Evolutionary conservation across 2,329 filamentous ascomycete species (phyloP).

Genomic region (Paraphaeosphaeria sporulosa): DNA sequence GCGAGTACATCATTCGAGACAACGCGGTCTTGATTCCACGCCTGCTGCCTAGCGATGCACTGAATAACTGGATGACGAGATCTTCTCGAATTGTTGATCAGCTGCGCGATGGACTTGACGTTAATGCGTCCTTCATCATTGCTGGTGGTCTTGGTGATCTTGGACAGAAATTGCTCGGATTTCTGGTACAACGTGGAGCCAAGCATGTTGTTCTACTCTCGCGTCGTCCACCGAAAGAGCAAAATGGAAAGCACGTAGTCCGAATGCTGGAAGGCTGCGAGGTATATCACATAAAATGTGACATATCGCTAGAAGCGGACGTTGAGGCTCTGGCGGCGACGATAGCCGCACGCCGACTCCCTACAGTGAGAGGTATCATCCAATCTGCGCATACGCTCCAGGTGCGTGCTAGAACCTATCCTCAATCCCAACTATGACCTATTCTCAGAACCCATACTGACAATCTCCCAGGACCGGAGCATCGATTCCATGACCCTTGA

Average conservation of each 20-base stretch:
- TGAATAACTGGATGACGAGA: not conserved
- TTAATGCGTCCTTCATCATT: constrained; percentile 3
- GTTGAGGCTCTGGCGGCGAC: not conserved
- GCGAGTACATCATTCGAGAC: constrained; percentile 6
- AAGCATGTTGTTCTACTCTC: constrained; percentile 1
- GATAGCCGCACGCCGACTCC: not conserved
- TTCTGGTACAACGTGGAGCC: not conserved
- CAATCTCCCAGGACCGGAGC: not conserved
- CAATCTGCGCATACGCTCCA: not conserved
- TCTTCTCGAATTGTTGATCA: not conserved
- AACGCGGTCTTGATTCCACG: not conserved
- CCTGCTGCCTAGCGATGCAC: not conserved
- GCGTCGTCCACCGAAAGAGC: not conserved
- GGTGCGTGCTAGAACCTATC: no score
- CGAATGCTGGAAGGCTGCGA: not conserved
- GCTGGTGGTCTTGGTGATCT: constrained; percentile 8
- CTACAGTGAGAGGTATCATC: constrained; percentile 2
- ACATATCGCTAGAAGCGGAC: not conserved
- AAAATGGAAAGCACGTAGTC: not conserved
- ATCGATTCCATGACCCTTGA: constrained; percentile 6
- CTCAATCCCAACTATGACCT: no score
- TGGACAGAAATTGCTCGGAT: not conserved
- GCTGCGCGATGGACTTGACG: not conserved
- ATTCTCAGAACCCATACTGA: no score
- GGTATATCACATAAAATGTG: not conserved